Evolutionary conservation across 2,329 filamentous ascomycete genomes (phyloP), one percentile per base, ranked within the genome.

Genomic region (Hypomyces perniciosus): DNA sequence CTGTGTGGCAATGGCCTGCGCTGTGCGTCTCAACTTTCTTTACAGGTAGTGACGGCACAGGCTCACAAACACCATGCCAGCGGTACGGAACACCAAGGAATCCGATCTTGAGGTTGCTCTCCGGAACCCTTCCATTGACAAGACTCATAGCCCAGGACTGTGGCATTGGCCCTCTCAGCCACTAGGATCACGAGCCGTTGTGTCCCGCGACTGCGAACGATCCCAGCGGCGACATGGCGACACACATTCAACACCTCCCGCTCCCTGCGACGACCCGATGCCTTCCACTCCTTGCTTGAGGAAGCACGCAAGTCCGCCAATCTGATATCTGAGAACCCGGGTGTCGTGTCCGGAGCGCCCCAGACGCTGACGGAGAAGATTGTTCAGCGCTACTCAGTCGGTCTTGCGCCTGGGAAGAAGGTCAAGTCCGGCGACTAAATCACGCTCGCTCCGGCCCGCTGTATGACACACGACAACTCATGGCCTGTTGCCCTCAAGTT

Each of bases 311-410:
- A 8, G 13, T 37, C 34, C 13, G 7, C 34, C 20, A 20, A 20
- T 20, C 20, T 20, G 20, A 20, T 20, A 20, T 20, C 20, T 20
- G 20, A 20, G 20, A 20, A 20, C 20, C 20, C 20, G 20, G 20
- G 20, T 20, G 20, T 20, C 20, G 20, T 20, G 20, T 20, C 20
- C 20, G 20, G 3, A 20, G 20, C 20, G 20, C 80, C 88, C 0
- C 90, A 96, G 69, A 96, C 88, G 3, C 70, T 96, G 46, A 93
- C 88, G 3, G 91, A 96, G 68, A 96, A 96, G 75, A 96, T 96
- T 53, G 85, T 96, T 0, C 91, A 96, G 67, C 72, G 78, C 12
- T 85, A 95, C 68, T 79, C 89, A 1, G 77, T 90, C n/a, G 88
- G 84, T 8, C 78, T 96, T 1, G 70, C 87, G 1, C 68, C 81